Percentiles rank a stretch among this genome's conserved stretches.
These are phyloP conservation scores for Mycena sanguinolenta DNA, from an alignment of 768 basidiomycete genomes.

Conservation along the genomic window DNA sequence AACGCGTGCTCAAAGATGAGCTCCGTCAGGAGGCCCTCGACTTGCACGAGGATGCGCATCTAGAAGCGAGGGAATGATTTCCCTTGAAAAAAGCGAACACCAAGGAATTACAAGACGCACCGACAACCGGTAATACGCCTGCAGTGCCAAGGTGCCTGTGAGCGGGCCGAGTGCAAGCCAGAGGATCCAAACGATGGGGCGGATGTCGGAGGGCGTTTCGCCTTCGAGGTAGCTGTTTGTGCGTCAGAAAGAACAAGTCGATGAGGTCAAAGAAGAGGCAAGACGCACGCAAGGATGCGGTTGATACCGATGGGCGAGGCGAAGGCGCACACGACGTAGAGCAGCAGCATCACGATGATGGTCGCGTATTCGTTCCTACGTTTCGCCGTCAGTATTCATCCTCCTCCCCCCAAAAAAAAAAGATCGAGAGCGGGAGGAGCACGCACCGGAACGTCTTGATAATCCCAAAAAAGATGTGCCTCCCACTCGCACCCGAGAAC, in stretches of 20 bases:
- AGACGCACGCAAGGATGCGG: conserved; percentile 25
- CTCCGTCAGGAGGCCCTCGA: conserved; percentile 42
- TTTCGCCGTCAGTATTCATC: too few species aligned
- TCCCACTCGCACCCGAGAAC: conserved; percentile 26
- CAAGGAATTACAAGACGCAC: background rate
- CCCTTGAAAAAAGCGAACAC: background rate
- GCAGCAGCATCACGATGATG: conserved; percentile 24
- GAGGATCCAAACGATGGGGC: conserved; percentile 67
- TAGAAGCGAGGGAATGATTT: background rate
- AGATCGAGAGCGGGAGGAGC: too few species aligned
- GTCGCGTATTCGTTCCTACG: conserved; percentile 24
- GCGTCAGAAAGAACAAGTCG: too few species aligned
- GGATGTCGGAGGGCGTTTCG: conserved; percentile 51
- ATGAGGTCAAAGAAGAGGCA: too few species aligned
- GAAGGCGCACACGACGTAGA: conserved; percentile 32
- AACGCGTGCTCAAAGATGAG: conserved; percentile 50
- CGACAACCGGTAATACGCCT: conserved; percentile 53
- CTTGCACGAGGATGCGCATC: conserved; percentile 40
- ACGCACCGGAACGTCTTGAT: conserved; percentile 27
- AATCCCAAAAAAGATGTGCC: conserved; percentile 36
- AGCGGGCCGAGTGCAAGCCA: conserved; percentile 54
- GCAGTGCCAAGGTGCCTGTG: conserved; percentile 49
- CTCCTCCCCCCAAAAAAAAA: too few species aligned
- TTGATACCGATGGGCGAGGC: conserved; percentile 37
- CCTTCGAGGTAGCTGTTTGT: conserved; percentile 59